Evolutionary conservation across 495 filamentous ascomycete genomes (phyloP).

Genomic region (Lophium mytilinum): DNA sequence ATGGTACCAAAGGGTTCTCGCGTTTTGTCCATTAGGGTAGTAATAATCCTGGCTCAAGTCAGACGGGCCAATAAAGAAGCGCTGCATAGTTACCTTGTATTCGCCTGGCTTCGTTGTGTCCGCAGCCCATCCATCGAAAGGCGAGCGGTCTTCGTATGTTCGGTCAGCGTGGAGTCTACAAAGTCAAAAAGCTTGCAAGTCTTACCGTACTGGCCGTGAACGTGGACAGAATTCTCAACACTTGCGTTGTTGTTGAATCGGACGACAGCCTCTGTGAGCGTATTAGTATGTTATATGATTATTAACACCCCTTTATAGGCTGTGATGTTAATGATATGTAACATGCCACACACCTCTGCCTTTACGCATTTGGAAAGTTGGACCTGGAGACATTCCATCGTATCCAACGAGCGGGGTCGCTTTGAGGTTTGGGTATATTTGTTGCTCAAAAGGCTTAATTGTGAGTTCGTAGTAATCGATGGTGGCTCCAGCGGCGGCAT

Average conservation of each 20-base stretch:
- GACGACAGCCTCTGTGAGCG: constrained; percentile 34
- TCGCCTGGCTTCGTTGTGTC: constrained; percentile 39
- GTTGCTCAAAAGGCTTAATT: constrained; percentile 36
- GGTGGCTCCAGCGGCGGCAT: not conserved
- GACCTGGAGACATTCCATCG: constrained; percentile 42
- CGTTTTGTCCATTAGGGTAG: constrained; percentile 43
- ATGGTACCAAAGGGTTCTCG: constrained; percentile 47
- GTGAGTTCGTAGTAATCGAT: constrained; percentile 41
- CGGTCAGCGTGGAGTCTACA: not conserved
- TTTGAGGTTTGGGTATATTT: constrained; percentile 39
- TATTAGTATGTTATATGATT: not conserved
- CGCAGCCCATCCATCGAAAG: constrained; percentile 45
- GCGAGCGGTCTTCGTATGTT: constrained; percentile 13
- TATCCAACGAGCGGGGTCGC: constrained; percentile 39
- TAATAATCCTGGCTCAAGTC: constrained; percentile 37
- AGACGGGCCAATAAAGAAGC: not conserved
- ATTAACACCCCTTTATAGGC: not conserved
- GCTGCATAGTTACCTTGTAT: constrained; percentile 35
- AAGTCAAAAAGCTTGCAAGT: not conserved
- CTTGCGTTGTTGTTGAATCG: constrained; percentile 39
- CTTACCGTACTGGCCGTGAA: constrained; percentile 40
- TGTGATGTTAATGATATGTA: not conserved
- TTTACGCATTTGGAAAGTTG: constrained; percentile 36
- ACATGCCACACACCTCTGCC: constrained; percentile 27
- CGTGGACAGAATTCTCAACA: constrained; percentile 35